Conservation (phyloP, 1,139 yeast genomes). For the Suhomyces kunorum region DNA sequence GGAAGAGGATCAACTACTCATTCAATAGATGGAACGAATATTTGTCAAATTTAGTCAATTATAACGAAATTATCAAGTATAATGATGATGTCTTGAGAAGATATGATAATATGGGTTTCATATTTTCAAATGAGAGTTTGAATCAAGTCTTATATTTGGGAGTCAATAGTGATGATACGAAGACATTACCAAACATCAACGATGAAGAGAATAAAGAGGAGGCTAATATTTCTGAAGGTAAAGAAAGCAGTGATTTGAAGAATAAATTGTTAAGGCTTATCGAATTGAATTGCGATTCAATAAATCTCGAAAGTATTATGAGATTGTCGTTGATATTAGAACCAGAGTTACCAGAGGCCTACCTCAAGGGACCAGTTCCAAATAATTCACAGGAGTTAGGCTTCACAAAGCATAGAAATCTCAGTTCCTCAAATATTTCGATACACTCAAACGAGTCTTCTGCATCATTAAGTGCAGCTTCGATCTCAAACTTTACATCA, state of each 20-base stretch:
- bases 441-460: slow-evolving; percentile 32
- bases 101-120: slow-evolving; percentile 49
- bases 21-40: slow-evolving; percentile 83
- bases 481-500: slow-evolving; percentile 9
- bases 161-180: slow-evolving; percentile 34
- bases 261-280: slow-evolving; percentile 34
- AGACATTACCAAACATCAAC: slow-evolving; percentile 22
- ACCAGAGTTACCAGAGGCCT: slow-evolving; percentile 45
- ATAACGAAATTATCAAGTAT: slow-evolving; percentile 41
- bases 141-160: slow-evolving; percentile 49
- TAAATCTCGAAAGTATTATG: slow-evolving; percentile 43
- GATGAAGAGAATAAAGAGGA: slow-evolving; percentile 5
- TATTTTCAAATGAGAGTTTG: slow-evolving; percentile 48
- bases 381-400: slow-evolving; percentile 15
- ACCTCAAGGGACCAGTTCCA: slow-evolving; percentile 24
- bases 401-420: slow-evolving; percentile 16
- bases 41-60: slow-evolving; percentile 42
- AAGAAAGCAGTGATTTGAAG: slow-evolving; percentile 20
- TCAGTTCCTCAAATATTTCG: slow-evolving; percentile 28
- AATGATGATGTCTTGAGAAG: slow-evolving; percentile 47
- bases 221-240: slow-evolving; percentile 6
- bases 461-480: slow-evolving; percentile 14
- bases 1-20: slow-evolving; percentile 70
- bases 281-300: slow-evolving; percentile 43
- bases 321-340: slow-evolving; percentile 39